Base-by-base conservation (phyloP, 345 rosid species). In the Melaleuca alternifolia region DNA sequence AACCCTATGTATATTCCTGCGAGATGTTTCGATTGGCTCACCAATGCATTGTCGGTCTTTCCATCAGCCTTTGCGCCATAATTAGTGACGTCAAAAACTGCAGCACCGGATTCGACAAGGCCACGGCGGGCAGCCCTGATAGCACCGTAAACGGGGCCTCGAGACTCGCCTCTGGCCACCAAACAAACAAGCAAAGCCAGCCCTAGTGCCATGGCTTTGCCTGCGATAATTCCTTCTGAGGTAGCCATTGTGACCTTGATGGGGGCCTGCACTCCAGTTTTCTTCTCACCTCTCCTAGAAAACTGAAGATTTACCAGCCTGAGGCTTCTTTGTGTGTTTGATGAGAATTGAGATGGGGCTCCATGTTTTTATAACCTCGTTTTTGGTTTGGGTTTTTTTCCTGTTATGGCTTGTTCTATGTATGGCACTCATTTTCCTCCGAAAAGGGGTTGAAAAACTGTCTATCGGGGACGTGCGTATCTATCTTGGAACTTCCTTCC, bases 21-120 rank as follows among this genome's bases (percentile, higher is more conserved):
- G 48, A 33, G 48, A 71, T 71, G 48, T 33, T 33, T n/a, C 28
- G 18, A 62, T n/a, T 51, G n/a, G 46, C 86, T 54, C 57, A 86
- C 96, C 90, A 83, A 61, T 14, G 91, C 91, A 59, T 88, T 81
- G 77, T 91, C 88, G n/a, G 89, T 89, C 82, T 56, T 4, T 84
- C 86, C 94, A 84, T 94, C 91, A 10, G 90, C 89, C 52, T 81
- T 85, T 51, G 93, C 95, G 15, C 95, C 94, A 24, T 83, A 87
- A 50, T 84, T 14, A 50, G 93, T 91, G 41, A 92, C 93, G 51
- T 93, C 94, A 76, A 90, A 90, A 83, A 89, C 89, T 1, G 86
- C 62, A 61, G 88, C 90, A 52, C 87, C 84, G 2, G 52, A 50
- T 20, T 46, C 44, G 41, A 54, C 21, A 6, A 86, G 87, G 48